Evolutionary conservation across 768 basidiomycete genomes (phyloP).

Genomic region (Nidula microcarpa): DNA sequence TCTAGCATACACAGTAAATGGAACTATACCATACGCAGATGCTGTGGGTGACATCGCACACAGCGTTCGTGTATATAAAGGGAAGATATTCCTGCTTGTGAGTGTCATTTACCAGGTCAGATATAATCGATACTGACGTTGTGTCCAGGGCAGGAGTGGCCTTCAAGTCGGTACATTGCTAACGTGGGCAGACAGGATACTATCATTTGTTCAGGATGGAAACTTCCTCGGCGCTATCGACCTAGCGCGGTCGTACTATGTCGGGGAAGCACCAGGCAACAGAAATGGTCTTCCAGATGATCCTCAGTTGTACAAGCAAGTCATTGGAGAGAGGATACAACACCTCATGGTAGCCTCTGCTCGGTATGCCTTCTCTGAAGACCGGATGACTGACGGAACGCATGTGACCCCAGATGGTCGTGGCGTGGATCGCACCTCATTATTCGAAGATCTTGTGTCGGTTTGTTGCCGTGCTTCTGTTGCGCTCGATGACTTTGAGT

Average conservation of each 20-base stretch:
- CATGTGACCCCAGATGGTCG: constrained; percentile 79
- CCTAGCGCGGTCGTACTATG: constrained; percentile 77
- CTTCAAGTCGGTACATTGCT: constrained; percentile 81
- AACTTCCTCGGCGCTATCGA: constrained; percentile 92
- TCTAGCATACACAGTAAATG: constrained; percentile 40
- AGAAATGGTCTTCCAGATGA: constrained; percentile 81
- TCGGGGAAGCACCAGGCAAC: constrained; percentile 79
- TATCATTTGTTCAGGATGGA: constrained; percentile 78
- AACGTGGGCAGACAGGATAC: constrained; percentile 93
- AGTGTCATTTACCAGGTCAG: constrained; percentile 18
- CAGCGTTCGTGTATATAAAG: constrained; percentile 80
- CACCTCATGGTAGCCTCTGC: constrained; percentile 87
- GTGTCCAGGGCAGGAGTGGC: constrained; percentile 56
- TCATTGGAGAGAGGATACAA: constrained; percentile 73
- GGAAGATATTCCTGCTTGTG: constrained; percentile 88
- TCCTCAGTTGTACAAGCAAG: constrained; percentile 45
- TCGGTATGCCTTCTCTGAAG: constrained; percentile 90
- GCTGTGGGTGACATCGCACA: constrained; percentile 55
- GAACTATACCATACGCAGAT: constrained; percentile 44
- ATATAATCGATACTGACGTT: not conserved
- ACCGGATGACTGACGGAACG: constrained; percentile 88
- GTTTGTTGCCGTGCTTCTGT: constrained; percentile 78
- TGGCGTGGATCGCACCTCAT: constrained; percentile 86
- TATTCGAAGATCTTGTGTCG: constrained; percentile 86
- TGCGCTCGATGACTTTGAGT: constrained; percentile 75